Base-by-base conservation (phyloP, 2,329 filamentous ascomycete genomes). In the Waltergamsia citrina region DNA sequence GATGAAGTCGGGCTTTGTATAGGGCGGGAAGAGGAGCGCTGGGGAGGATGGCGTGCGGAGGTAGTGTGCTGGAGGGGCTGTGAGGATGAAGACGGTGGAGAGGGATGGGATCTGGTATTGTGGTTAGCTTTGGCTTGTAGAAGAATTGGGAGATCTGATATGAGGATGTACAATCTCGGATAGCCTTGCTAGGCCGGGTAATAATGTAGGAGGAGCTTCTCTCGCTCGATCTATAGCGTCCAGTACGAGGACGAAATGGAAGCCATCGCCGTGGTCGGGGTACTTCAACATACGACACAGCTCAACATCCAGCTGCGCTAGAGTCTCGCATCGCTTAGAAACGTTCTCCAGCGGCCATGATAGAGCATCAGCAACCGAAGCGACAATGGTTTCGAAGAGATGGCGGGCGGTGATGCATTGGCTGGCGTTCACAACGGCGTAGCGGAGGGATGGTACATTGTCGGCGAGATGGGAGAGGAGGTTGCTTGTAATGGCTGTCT, bases 211-310 rank as follows among this genome's bases (percentile, higher is more conserved):
- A 6, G 83, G 76, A 6, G 82, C 77, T 50, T 96, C 90, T 48
- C 81, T 71, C 54, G 94, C 84, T 41, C 71, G 74, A 54, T 96
- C 90, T 37, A 96, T 80, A 9, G 78, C 85, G 62, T 96, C 92
- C 41, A 96, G 71, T 9, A 95, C 84, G 38, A 96, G 58, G 7
- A 90, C 78, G 46, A 94, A 87, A 42, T 80, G 77, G 43, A 63
- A 65, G 30, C 51, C 46, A 25, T 57, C 54, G 7, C 52, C 55
- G 7, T 46, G 45, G 6, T 47, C 38, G 10, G 49, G 45, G 40
- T 67, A 65, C 33, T 67, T 59, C 29, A 88, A 56, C 56, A 85
- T 62, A 49, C 67, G 72, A 40, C 70, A 71, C 37, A 96, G 62
- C 47, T 88, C 77, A 18, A 85, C 82, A 2, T 73, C 70, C 41